phyloP scores from a whole-genome alignment of 169 alveolate genomes.

The Plasmodium vivax region DNA sequence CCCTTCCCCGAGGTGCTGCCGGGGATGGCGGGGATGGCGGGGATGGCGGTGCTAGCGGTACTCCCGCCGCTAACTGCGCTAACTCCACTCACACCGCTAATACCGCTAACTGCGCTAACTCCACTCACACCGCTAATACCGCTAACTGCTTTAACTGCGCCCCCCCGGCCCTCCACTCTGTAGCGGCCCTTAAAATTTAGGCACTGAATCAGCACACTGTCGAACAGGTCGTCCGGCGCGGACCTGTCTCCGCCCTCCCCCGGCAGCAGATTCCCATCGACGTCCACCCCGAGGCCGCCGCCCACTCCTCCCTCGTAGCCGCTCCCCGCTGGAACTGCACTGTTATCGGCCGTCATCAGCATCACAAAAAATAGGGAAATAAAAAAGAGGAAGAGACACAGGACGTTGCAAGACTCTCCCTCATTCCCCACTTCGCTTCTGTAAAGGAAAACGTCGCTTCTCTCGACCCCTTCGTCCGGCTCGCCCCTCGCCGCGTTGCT shows the following conservation, averaged over 20 bases:
- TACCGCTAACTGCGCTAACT: too few species aligned
- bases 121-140: too few species aligned
- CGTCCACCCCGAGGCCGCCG: background rate
- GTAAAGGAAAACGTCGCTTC: conserved; percentile 31
- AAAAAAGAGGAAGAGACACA: conserved; percentile 48
- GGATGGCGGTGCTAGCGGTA: background rate
- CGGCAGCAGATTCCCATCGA: background rate
- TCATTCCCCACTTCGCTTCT: conserved; percentile 9
- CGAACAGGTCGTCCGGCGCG: conserved; percentile 10
- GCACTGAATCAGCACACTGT: conserved; percentile 37
- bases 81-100: too few species aligned
- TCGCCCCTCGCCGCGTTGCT: conserved; percentile 2
- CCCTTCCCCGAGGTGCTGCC: background rate
- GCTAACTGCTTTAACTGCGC: too few species aligned
- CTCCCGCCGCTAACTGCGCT: too few species aligned
- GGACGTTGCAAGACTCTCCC: conserved; percentile 48
- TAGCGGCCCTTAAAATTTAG: conserved; percentile 42
- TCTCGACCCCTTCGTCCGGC: conserved; percentile 24
- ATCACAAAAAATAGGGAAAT: conserved; percentile 44
- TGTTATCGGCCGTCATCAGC: conserved; percentile 32
- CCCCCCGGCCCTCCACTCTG: background rate
- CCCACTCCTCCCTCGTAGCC: background rate
- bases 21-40: background rate
- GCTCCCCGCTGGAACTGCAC: background rate
- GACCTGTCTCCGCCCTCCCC: background rate